These are phyloP conservation scores for Orbilia brochopaga DNA, from an alignment of 2,329 filamentous ascomycete genomes.

Conservation along the genomic window DNA sequence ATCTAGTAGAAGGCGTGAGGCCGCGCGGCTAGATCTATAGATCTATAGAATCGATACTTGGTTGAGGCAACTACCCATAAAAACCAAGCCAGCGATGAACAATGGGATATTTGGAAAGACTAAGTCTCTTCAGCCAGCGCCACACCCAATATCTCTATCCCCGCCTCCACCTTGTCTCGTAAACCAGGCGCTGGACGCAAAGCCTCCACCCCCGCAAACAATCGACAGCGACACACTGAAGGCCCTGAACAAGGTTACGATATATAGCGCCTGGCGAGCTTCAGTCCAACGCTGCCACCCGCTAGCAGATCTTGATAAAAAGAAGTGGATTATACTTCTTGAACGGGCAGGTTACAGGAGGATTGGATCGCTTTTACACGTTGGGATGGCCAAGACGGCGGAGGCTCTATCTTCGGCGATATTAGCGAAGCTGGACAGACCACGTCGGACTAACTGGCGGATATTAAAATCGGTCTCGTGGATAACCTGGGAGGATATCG, in stretches of 20 bases:
- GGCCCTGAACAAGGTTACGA: conserved; percentile 1
- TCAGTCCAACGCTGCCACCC: background rate
- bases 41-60: too few species aligned
- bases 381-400: conserved; percentile 3
- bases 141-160: too few species aligned
- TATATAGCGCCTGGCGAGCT: conserved; percentile 12
- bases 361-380: conserved; percentile 1
- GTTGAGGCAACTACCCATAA: too few species aligned
- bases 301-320: background rate
- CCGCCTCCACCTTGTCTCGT: too few species aligned
- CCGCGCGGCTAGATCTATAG: too few species aligned
- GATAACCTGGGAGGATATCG: conserved; percentile 14
- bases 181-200: too few species aligned
- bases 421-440: conserved; percentile 3
- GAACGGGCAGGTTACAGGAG: conserved; percentile 1
- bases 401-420: background rate
- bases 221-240: background rate
- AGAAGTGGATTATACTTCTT: conserved; percentile 11
- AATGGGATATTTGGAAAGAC: too few species aligned
- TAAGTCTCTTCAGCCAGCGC: too few species aligned
- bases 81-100: too few species aligned
- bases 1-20: too few species aligned
- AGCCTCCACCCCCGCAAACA: background rate
- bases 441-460: background rate
- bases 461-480: background rate